Evolutionary conservation across 2,329 filamentous ascomycete genomes (phyloP).

Genomic region (Aspergillus aculeatinus): DNA sequence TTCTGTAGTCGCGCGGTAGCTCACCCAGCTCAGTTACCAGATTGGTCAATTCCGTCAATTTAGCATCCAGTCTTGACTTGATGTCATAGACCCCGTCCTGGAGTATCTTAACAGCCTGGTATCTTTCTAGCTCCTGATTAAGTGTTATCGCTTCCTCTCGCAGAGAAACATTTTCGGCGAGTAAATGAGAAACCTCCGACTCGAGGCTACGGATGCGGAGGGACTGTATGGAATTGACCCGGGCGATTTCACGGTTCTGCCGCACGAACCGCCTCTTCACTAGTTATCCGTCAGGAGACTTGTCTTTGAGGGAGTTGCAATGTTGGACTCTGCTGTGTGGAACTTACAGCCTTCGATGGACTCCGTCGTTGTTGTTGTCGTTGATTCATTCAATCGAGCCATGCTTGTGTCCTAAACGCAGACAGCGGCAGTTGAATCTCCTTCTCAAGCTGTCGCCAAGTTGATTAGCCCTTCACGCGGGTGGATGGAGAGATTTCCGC

Average conservation of each 20-base stretch:
- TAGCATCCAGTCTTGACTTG: constrained; percentile 55
- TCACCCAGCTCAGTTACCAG: constrained; percentile 56
- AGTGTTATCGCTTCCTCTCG: constrained; percentile 59
- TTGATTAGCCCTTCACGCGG: background rate
- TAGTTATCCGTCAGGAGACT: constrained; percentile 25
- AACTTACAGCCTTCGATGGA: constrained; percentile 50
- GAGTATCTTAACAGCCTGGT: constrained; percentile 45
- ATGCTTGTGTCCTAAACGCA: constrained; percentile 29
- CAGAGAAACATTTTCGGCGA: constrained; percentile 60
- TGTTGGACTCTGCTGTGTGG: background rate
- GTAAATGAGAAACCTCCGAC: constrained; percentile 59
- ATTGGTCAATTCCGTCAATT: constrained; percentile 55
- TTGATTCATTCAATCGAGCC: constrained; percentile 51
- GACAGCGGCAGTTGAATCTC: background rate
- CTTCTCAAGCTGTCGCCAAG: background rate
- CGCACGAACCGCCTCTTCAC: constrained; percentile 65
- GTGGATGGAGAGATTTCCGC: background rate
- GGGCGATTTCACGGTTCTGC: constrained; percentile 66
- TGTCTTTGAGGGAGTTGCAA: too few relatives aligned
- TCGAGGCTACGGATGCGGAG: constrained; percentile 64
- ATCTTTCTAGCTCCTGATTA: constrained; percentile 54
- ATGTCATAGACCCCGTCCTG: constrained; percentile 51
- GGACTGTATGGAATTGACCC: constrained; percentile 63
- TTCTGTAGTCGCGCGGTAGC: constrained; percentile 35
- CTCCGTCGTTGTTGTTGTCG: constrained; percentile 44